phyloP scores from a whole-genome alignment of 2,329 filamentous ascomycete genomes.

The Curvularia lunata region DNA sequence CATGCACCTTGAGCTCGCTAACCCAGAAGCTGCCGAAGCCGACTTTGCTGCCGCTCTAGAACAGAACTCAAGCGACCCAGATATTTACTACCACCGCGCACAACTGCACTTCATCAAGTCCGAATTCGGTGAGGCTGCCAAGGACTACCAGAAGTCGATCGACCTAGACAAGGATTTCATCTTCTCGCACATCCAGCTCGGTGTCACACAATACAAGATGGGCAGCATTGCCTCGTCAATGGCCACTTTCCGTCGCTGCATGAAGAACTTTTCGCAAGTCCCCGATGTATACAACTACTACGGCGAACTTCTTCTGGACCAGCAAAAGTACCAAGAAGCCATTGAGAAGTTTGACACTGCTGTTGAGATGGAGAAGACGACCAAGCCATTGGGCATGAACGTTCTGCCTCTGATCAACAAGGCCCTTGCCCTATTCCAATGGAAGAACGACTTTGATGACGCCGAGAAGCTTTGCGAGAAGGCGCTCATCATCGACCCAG shows the following conservation, averaged over 20 bases:
- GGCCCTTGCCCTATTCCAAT: conserved; percentile 94
- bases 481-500: conserved; percentile 95
- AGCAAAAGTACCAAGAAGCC: conserved; percentile 92
- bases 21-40: conserved; percentile 82
- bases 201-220: conserved; percentile 99
- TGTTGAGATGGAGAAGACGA: conserved; percentile 97
- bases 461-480: conserved; percentile 97
- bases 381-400: conserved; percentile 94
- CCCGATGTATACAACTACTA: conserved; percentile 99
- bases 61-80: conserved; percentile 87
- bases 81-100: conserved; percentile 98
- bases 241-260: conserved; percentile 95
- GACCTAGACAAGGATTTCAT: conserved; percentile 96
- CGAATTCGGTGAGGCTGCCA: conserved; percentile 90
- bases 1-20: conserved; percentile 92
- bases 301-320: conserved; percentile 93
- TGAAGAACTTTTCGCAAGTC: conserved; percentile 97
- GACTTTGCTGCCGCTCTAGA: conserved; percentile 87
- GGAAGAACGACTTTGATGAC: conserved; percentile 95
- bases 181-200: conserved; percentile 98
- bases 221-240: conserved; percentile 96
- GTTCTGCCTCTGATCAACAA: conserved; percentile 98
- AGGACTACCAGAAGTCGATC: conserved; percentile 99
- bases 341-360: conserved; percentile 98
- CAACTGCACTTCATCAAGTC: conserved; percentile 98